phyloP scores from a whole-genome alignment of 2,329 filamentous ascomycete species.

The Fusarium torreyae region DNA sequence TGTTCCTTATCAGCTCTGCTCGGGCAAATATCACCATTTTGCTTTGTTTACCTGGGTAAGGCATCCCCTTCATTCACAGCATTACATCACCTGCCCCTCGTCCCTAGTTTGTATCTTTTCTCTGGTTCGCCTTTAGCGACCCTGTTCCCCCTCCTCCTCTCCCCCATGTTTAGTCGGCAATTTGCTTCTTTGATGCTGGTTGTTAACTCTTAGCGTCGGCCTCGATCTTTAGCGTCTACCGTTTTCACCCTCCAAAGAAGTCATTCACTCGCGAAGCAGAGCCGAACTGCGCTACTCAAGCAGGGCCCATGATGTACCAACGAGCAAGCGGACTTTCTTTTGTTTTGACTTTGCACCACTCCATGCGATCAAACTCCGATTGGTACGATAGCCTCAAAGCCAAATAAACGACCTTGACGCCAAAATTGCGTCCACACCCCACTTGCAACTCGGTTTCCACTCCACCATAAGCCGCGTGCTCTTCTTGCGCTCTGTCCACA shows the following conservation, averaged over 20 bases:
- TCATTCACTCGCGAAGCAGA: constrained; percentile 27
- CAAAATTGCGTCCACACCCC: constrained; percentile 44
- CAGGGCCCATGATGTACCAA: constrained; percentile 7
- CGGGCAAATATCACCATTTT: constrained; percentile 7
- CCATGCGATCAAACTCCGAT: constrained; percentile 53
- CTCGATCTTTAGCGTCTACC: constrained; percentile 33
- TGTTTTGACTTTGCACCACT: constrained; percentile 48
- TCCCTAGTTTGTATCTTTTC: not conserved
- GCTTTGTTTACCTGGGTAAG: constrained; percentile 22
- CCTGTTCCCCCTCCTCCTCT: constrained; percentile 4
- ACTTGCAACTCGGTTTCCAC: constrained; percentile 26
- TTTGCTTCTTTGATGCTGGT: constrained; percentile 39
- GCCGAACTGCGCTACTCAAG: constrained; percentile 14
- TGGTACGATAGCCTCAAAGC: constrained; percentile 52
- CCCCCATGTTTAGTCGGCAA: constrained; percentile 20
- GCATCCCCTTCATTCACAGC: constrained; percentile 5
- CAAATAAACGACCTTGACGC: constrained; percentile 41
- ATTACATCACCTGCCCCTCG: constrained; percentile 37
- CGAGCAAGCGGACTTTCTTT: constrained; percentile 35
- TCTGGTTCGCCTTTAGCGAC: not conserved
- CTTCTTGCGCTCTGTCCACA: not conserved
- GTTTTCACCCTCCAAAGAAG: constrained; percentile 21
- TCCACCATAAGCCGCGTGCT: constrained; percentile 31
- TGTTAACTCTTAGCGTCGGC: constrained; percentile 38
- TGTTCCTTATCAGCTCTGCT: constrained; percentile 8